phyloP scores from a whole-genome alignment of 2,329 filamentous ascomycete genomes.

The Phyllosticta ampelicida region DNA sequence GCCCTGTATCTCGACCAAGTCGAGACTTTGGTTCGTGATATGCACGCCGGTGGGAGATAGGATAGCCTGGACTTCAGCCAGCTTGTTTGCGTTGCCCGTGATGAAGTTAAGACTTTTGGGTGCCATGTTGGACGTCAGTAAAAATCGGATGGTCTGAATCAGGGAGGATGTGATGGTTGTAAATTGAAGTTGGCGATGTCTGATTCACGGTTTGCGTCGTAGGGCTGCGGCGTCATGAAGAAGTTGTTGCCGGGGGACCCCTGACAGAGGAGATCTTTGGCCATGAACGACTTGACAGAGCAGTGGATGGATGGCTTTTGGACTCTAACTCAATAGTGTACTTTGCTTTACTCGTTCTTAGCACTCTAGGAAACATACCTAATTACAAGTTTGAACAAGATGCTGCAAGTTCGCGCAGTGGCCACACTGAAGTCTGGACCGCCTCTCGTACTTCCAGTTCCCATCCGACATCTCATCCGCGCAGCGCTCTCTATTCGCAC shows the following conservation, averaged over 20 bases:
- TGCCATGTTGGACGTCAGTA: constrained; percentile 32
- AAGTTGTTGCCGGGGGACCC: neutral
- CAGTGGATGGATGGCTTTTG: neutral
- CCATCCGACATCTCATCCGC: neutral
- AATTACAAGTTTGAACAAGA: neutral
- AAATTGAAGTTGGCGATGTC: too few species aligned
- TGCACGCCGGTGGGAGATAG: constrained; percentile 59
- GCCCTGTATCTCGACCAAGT: constrained; percentile 84
- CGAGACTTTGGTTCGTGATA: constrained; percentile 62
- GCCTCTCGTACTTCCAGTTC: neutral
- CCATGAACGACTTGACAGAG: neutral
- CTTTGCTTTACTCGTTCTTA: neutral
- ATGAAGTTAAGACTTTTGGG: constrained; percentile 72
- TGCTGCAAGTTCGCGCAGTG: neutral
- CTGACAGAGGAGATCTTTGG: neutral
- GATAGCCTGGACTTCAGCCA: constrained; percentile 80
- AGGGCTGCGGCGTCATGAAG: neutral
- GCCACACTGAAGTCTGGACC: neutral
- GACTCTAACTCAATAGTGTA: neutral
- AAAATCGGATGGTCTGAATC: neutral
- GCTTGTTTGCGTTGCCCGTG: constrained; percentile 91
- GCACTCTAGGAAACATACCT: neutral
- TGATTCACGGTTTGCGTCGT: neutral
- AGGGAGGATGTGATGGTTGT: neutral
- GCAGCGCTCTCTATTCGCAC: neutral